Percentiles rank a stretch among this genome's conserved stretches.
These are phyloP conservation scores for Kokia cookei DNA, from an alignment of 441 rosid genomes.

Conservation along the genomic window DNA sequence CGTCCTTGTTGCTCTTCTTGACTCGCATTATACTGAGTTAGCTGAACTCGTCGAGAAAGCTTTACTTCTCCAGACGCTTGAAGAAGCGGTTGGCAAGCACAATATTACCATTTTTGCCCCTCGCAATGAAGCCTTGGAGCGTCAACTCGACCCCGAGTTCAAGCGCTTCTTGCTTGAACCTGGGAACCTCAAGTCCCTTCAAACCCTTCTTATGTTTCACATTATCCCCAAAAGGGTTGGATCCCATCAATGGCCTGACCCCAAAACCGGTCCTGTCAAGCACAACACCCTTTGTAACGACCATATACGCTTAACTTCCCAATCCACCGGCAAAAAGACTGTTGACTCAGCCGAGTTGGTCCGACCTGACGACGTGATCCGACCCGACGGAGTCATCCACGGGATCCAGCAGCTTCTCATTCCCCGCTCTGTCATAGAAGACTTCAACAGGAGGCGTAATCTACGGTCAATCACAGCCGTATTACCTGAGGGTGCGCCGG, in stretches of 20 bases:
- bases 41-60: conserved; percentile 91
- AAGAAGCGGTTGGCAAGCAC: conserved; percentile 75
- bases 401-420: conserved; percentile 65
- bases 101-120: conserved; percentile 90
- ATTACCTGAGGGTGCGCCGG: conserved; percentile 81
- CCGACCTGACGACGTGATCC: conserved; percentile 59
- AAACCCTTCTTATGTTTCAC: conserved; percentile 69
- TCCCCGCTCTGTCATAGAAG: conserved; percentile 76
- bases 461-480: conserved; percentile 80
- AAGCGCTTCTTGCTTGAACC: conserved; percentile 83
- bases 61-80: conserved; percentile 73
- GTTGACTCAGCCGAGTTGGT: conserved; percentile 44
- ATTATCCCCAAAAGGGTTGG: conserved; percentile 58
- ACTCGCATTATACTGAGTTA: conserved; percentile 86
- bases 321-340: conserved; percentile 22
- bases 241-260: conserved; percentile 44
- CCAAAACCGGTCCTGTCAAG: conserved; percentile 17
- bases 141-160: conserved; percentile 81
- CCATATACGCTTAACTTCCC: conserved; percentile 26
- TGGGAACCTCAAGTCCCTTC: conserved; percentile 69
- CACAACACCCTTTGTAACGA: conserved; percentile 53
- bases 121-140: conserved; percentile 74
- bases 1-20: conserved; percentile 83
- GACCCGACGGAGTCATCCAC: conserved; percentile 85
- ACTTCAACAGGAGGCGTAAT: conserved; percentile 68